Evolutionary conservation across 352 stramenopile genomes (phyloP).

Genomic region (Globisporangium acanthophoron): DNA sequence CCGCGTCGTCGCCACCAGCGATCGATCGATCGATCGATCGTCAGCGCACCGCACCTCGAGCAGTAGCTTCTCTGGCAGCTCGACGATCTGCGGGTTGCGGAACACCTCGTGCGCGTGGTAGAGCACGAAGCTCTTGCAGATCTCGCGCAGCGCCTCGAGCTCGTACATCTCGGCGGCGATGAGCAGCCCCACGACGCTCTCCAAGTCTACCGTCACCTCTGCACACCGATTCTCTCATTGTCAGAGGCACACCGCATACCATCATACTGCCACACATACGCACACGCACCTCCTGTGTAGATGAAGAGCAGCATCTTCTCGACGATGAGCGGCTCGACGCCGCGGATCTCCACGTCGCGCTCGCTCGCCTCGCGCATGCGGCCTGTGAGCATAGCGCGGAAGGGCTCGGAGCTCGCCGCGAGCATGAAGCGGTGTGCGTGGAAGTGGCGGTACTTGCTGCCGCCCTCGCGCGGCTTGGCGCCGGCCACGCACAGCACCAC

Average conservation of each 20-base stretch:
- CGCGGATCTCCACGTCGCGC: conserved; percentile 67
- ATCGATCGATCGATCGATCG: not conserved
- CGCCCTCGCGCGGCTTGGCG: conserved; percentile 3
- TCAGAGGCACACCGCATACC: too few relatives aligned
- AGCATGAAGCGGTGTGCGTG: conserved; percentile 81
- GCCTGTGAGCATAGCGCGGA: conserved; percentile 81
- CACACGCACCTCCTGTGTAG: conserved; percentile 62
- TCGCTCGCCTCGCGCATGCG: conserved; percentile 69
- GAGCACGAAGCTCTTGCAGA: conserved; percentile 81
- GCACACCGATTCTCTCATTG: not conserved
- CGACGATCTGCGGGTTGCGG: conserved; percentile 62
- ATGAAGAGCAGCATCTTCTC: conserved; percentile 85
- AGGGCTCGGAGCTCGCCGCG: conserved; percentile 73
- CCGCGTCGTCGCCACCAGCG: not conserved
- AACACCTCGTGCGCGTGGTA: conserved; percentile 82
- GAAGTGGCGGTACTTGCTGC: conserved; percentile 23
- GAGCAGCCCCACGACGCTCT: conserved; percentile 69
- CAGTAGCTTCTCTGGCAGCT: conserved; percentile 77
- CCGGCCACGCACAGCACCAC: conserved; percentile 61
- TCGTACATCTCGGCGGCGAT: conserved; percentile 84
- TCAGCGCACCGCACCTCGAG: conserved; percentile 35
- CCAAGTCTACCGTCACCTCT: conserved; percentile 70
- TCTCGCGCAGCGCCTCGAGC: conserved; percentile 64
- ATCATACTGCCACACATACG: not conserved
- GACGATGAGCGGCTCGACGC: conserved; percentile 51